These are phyloP conservation scores for Cornus kousa DNA, from an alignment of 148 eudicot genomes.

Conservation along the genomic window DNA sequence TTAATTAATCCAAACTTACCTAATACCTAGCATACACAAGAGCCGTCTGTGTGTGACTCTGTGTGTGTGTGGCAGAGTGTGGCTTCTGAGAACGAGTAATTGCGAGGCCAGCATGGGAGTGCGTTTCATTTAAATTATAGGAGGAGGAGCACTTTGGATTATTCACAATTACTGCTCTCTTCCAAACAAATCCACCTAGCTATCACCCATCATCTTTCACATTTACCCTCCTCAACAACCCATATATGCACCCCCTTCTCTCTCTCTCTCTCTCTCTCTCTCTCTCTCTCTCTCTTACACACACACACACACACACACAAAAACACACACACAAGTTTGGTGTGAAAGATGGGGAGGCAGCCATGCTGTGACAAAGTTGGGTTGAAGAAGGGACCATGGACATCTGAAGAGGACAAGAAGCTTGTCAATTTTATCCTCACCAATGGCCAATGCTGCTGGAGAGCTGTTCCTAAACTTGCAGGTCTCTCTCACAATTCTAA, in stretches of 20 bases:
- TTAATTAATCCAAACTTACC: too few species aligned
- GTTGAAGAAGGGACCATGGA: slow-evolving; percentile 61
- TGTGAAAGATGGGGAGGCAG: neutral
- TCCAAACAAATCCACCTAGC: slow-evolving; percentile 3
- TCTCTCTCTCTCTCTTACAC: too few species aligned
- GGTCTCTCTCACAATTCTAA: slow-evolving; percentile 18
- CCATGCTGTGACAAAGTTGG: slow-evolving; percentile 53
- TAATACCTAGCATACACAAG: too few species aligned
- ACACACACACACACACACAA: too few species aligned
- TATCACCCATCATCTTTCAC: slow-evolving; percentile 9
- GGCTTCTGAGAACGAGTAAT: neutral
- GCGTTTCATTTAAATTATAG: slow-evolving; percentile 2
- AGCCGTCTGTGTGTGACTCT: too few species aligned
- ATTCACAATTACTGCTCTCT: neutral
- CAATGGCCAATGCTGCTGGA: slow-evolving; percentile 69
- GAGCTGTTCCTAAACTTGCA: slow-evolving; percentile 61
- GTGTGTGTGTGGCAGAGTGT: neutral
- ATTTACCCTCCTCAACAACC: neutral
- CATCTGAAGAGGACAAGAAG: slow-evolving; percentile 53
- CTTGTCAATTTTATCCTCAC: slow-evolving; percentile 50
- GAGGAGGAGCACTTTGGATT: neutral
- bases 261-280: too few species aligned
- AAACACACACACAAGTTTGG: neutral
- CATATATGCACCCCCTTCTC: neutral
- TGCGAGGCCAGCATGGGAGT: neutral